Conservation (phyloP, 2,329 filamentous ascomycete species). For the Calycina herbarum region DNA sequence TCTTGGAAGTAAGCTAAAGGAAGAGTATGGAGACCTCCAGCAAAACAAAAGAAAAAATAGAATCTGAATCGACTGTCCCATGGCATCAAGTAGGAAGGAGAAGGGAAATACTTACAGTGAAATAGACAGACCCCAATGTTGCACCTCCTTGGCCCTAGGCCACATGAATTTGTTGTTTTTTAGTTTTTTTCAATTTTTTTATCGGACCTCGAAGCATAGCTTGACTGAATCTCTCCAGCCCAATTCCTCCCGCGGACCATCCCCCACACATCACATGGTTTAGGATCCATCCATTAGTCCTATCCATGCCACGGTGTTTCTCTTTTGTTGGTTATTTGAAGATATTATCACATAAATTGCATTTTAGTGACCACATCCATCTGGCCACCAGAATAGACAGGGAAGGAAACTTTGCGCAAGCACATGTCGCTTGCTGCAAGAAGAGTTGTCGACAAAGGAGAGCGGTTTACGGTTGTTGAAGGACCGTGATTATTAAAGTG, state of each 20-base stretch:
- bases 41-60: background rate
- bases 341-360: background rate
- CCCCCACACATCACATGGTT: background rate
- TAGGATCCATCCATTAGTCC: background rate
- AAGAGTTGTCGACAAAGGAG: too few relatives aligned
- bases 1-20: too few relatives aligned
- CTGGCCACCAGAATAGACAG: background rate
- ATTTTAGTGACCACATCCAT: background rate
- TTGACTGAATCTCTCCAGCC: too few relatives aligned
- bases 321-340: background rate
- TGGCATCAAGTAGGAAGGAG: background rate
- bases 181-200: background rate
- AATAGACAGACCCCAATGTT: background rate
- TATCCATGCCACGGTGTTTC: background rate
- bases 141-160: background rate
- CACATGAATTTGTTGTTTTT: background rate
- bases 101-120: background rate
- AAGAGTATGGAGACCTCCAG: too few relatives aligned
- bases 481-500: background rate
- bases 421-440: background rate
- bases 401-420: background rate
- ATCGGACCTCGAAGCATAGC: too few relatives aligned
- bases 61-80: background rate
- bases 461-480: too few relatives aligned
- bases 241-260: background rate